Evolutionary conservation across 805 yeast genomes (phyloP), one percentile per base, ranked within the genome.

Genomic region (Kodamaea neixiangensis): DNA sequence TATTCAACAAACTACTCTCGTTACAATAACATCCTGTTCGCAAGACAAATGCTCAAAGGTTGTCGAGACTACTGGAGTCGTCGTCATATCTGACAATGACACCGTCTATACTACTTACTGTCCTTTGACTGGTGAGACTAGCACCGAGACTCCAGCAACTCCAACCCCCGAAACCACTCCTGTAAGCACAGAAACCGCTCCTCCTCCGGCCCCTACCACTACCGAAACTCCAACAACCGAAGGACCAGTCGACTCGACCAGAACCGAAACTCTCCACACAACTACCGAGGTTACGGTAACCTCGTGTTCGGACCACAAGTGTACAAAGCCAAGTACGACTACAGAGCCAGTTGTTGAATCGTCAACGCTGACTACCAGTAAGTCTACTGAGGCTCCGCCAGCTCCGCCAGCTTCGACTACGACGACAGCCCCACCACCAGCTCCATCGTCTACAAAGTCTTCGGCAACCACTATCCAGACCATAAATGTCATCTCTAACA

Each of bases 401-500:
- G 20, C 25, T n/a, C n/a, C n/a, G n/a, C n/a, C n/a, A 11, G 37
- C 48, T 14, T 11, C 41, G 20, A 21, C 61, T n/a, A 10, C 48
- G n/a, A 44, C 58, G 40, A 10, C 51, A 40, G 51, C 52, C 11
- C 31, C 47, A 33, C 22, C 46, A 25, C 47, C 40, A 37, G 18
- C 41, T 5, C 41, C 41, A 37, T 31, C 38, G 35, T 46, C 56
- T 9, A 48, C 51, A 25, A 37, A 37, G 20, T 14, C 41, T 19
- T 35, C 48, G 5, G 39, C 59, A 10, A 46, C 50, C 10, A 34
- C 62, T 25, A 44, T 48, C 22, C 43, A 48, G 29, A 69, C 73
- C 6, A 59, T 73, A 40, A 65, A 74, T 54, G 79, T 73, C n/a
- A 73, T 74, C 47, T 69, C 77, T 21, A 62, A 70, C 57, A 71